These are phyloP conservation scores for Backusella luteola DNA, from an alignment of 192 early-diverging fungal genomes.

Conservation along the genomic window DNA sequence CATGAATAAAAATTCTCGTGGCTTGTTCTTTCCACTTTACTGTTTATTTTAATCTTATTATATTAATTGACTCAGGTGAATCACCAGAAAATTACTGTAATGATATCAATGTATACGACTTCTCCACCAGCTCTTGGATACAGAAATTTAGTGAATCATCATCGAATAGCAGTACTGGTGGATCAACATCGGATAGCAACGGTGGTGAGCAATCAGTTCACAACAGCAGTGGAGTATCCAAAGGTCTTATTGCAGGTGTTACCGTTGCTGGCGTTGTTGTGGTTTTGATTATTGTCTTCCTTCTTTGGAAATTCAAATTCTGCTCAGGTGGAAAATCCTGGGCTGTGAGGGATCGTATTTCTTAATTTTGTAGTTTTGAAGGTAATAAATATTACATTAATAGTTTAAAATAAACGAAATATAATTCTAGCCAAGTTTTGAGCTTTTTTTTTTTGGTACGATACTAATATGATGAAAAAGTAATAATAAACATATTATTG, in stretches of 20 bases:
- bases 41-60: no score
- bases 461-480: no score
- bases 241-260: conserved; percentile 26
- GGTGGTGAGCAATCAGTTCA: no score
- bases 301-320: conserved; percentile 24
- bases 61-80: conserved; percentile 1
- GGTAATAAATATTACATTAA: neutral
- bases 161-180: neutral
- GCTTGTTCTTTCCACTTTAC: neutral
- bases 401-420: no score
- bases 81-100: conserved; percentile 22
- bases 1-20: neutral
- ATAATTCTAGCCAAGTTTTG: no score
- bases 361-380: neutral
- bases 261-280: conserved; percentile 30
- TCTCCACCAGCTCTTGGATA: conserved; percentile 15
- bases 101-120: conserved; percentile 28
- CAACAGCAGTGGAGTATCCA: conserved; percentile 1
- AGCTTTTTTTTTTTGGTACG: no score
- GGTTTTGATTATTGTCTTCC: conserved; percentile 21
- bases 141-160: conserved; percentile 9
- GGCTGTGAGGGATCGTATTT: no score
- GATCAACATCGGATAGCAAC: no score
- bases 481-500: no score
- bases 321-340: no score